Evolutionary conservation across 1,139 yeast species (phyloP).

Genomic region (Nakaseomyces nivariensis): DNA sequence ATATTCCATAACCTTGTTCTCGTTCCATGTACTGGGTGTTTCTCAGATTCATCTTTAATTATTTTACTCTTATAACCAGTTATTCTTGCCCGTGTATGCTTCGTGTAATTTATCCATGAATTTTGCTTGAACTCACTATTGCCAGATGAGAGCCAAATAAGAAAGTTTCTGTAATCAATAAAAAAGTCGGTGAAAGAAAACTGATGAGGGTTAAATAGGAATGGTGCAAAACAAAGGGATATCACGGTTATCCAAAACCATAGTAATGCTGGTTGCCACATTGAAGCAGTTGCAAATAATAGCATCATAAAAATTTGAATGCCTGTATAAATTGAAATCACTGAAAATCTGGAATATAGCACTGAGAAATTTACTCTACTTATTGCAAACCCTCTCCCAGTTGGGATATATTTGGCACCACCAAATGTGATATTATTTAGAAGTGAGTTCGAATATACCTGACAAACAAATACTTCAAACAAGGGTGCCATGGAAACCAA

Average conservation of each 20-base stretch:
- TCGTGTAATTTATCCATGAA: constrained; percentile 56
- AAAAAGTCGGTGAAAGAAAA: constrained; percentile 61
- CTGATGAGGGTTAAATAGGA: constrained; percentile 80
- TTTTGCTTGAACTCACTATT: constrained; percentile 39
- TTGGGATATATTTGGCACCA: constrained; percentile 74
- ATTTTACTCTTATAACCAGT: constrained; percentile 54
- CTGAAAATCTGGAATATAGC: constrained; percentile 56
- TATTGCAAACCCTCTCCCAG: constrained; percentile 82
- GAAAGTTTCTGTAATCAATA: constrained; percentile 55
- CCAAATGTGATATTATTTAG: constrained; percentile 64
- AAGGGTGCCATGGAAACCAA: constrained; percentile 67
- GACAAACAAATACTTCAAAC: constrained; percentile 83
- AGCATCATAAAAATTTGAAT: constrained; percentile 46
- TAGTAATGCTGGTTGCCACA: constrained; percentile 67
- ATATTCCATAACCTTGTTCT: constrained; percentile 42
- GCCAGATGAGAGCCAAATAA: constrained; percentile 64
- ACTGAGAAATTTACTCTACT: constrained; percentile 49
- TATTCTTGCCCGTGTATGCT: constrained; percentile 44
- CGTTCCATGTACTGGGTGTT: constrained; percentile 23
- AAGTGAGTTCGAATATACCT: constrained; percentile 65
- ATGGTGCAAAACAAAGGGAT: constrained; percentile 69
- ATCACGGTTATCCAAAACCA: constrained; percentile 80
- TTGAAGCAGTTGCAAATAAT: constrained; percentile 52
- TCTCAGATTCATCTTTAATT: constrained; percentile 31
- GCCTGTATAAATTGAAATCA: constrained; percentile 59